Percentiles rank a stretch among this genome's conserved stretches.
Conservation (phyloP, 2,329 filamentous ascomycete species). For the Xylariaceae sp. region DNA sequence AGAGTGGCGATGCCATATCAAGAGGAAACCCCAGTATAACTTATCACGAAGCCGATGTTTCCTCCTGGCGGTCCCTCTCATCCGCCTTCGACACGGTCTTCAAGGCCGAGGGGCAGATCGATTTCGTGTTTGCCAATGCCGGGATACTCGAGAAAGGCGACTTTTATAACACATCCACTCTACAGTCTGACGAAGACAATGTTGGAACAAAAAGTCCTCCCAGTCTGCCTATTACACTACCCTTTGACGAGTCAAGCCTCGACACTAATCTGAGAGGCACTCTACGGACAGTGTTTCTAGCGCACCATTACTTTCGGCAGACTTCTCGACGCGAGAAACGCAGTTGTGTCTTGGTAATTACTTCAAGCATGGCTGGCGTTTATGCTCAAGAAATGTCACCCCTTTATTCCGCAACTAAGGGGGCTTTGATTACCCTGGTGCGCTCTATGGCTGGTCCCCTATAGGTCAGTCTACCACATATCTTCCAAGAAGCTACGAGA, state of each 20-base stretch:
- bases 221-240: slow-evolving; percentile 15
- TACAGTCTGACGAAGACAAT: too few species aligned
- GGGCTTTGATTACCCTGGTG: slow-evolving; percentile 32
- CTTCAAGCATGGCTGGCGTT: slow-evolving; percentile 29
- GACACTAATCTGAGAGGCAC: slow-evolving; percentile 35
- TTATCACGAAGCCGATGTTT: slow-evolving; percentile 18
- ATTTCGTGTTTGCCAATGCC: slow-evolving; percentile 25
- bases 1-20: neutral
- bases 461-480: slow-evolving; percentile 2
- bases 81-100: slow-evolving; percentile 19
- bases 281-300: slow-evolving; percentile 36
- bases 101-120: slow-evolving; percentile 13
- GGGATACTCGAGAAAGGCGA: slow-evolving; percentile 20
- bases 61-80: slow-evolving; percentile 17
- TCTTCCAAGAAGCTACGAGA: too few species aligned
- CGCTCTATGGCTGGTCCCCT: slow-evolving; percentile 28
- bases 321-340: slow-evolving; percentile 17
- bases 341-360: slow-evolving; percentile 27
- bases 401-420: slow-evolving; percentile 32
- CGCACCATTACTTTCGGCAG: slow-evolving; percentile 38
- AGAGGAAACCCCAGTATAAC: neutral
- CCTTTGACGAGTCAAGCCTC: slow-evolving; percentile 26
- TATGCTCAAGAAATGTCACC: slow-evolving; percentile 29
- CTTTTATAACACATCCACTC: slow-evolving; percentile 10
- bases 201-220: too few species aligned